Conservation (phyloP, 805 yeast species). For the Candida patagonica region DNA sequence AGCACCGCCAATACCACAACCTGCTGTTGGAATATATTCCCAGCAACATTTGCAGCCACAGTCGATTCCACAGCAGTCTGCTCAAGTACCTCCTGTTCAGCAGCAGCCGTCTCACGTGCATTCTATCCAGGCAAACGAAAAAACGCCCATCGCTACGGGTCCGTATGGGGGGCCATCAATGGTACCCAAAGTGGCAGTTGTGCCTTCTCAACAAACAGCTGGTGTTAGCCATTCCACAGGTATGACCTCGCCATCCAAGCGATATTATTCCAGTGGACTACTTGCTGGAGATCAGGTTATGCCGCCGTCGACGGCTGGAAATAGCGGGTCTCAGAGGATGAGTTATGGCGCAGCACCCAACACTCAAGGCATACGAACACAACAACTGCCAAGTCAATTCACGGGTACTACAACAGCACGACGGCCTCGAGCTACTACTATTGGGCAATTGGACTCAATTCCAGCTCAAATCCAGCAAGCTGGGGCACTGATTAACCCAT, state of each 20-base stretch:
- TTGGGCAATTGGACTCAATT: slow-evolving; percentile 32
- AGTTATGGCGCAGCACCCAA: neutral
- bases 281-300: neutral
- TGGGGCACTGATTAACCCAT: slow-evolving; percentile 32
- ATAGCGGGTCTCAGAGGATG: neutral
- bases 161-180: neutral
- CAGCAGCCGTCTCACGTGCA: no score
- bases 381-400: no score
- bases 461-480: slow-evolving; percentile 35
- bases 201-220: neutral
- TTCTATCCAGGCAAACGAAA: no score
- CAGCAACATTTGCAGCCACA: slow-evolving; percentile 6
- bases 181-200: neutral
- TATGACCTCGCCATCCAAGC: neutral
- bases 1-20: neutral
- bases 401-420: slow-evolving; percentile 8
- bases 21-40: neutral
- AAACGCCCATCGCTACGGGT: no score
- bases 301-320: neutral
- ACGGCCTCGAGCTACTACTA: slow-evolving; percentile 31
- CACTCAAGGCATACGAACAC: no score
- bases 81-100: neutral
- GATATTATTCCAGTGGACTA: neutral
- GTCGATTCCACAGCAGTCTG: slow-evolving; percentile 2
- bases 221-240: neutral